Evolutionary conservation across 2,329 filamentous ascomycete species (phyloP).

Genomic region (Monilinia aucupariae): DNA sequence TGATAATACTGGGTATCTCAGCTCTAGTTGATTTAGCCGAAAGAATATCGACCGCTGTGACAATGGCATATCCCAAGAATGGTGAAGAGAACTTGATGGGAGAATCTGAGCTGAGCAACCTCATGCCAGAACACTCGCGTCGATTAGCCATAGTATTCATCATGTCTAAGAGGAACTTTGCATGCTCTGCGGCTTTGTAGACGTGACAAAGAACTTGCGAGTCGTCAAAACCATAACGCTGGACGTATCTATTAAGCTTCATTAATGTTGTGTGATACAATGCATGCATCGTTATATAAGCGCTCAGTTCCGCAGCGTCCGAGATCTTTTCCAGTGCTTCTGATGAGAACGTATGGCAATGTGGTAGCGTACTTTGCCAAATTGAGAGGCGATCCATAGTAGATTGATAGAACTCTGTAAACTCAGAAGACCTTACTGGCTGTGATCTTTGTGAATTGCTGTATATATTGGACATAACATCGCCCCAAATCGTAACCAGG

Average conservation of each 20-base stretch:
- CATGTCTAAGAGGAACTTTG: slow-evolving; percentile 47
- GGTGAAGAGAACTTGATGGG: slow-evolving; percentile 46
- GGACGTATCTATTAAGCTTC: slow-evolving; percentile 58
- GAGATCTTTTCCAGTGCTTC: slow-evolving; percentile 54
- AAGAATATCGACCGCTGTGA: slow-evolving; percentile 62
- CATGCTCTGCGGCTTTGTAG: slow-evolving; percentile 46
- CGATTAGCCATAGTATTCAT: slow-evolving; percentile 40
- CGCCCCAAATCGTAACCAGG: slow-evolving; percentile 60
- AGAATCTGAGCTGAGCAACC: background rate
- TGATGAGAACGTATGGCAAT: slow-evolving; percentile 47
- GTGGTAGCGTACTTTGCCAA: slow-evolving; percentile 55
- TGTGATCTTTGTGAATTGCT: slow-evolving; percentile 38
- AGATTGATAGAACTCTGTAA: slow-evolving; percentile 46
- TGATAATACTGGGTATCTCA: slow-evolving; percentile 47
- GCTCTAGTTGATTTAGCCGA: slow-evolving; percentile 52
- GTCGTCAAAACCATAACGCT: slow-evolving; percentile 39
- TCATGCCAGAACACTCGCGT: slow-evolving; percentile 19
- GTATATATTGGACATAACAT: slow-evolving; percentile 56
- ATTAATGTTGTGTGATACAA: slow-evolving; percentile 61
- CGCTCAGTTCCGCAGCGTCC: slow-evolving; percentile 48
- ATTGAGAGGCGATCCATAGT: slow-evolving; percentile 47
- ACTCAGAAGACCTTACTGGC: slow-evolving; percentile 33
- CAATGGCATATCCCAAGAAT: slow-evolving; percentile 55
- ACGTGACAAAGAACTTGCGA: slow-evolving; percentile 43
- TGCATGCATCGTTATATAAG: slow-evolving; percentile 59